These are phyloP conservation scores for Populus davidiana DNA, from an alignment of 345 rosid species.

Conservation along the genomic window DNA sequence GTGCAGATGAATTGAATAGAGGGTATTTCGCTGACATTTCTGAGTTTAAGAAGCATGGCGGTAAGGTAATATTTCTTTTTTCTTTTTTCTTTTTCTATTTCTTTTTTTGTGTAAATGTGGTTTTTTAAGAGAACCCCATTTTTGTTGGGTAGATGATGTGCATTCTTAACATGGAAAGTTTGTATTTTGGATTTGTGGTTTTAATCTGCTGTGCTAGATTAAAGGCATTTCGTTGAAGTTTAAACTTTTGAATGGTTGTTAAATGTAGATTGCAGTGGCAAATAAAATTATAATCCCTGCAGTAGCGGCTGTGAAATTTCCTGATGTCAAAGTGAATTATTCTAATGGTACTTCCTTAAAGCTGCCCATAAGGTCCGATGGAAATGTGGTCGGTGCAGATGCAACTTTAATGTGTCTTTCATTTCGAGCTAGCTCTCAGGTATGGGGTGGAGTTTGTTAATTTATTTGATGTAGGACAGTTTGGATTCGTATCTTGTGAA, in stretches of 20 bases:
- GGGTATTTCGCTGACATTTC: slow-evolving; percentile 79
- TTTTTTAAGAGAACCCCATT: neutral
- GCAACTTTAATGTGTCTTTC: slow-evolving; percentile 66
- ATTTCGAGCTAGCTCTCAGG: slow-evolving; percentile 87
- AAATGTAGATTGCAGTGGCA: slow-evolving; percentile 68
- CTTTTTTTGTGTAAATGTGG: neutral
- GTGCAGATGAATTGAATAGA: slow-evolving; percentile 92
- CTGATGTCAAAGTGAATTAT: slow-evolving; percentile 47
- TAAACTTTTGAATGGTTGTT: neutral
- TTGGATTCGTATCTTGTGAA: too few species aligned
- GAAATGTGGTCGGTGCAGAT: slow-evolving; percentile 28
- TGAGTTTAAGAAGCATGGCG: slow-evolving; percentile 76
- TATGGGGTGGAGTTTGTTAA: slow-evolving; percentile 9
- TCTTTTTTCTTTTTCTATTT: neutral
- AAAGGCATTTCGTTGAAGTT: neutral
- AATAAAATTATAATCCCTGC: slow-evolving; percentile 63
- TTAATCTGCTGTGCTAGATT: neutral
- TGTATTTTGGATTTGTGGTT: neutral
- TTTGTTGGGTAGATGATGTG: too few species aligned
- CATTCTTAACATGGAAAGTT: too few species aligned
- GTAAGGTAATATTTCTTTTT: slow-evolving; percentile 62
- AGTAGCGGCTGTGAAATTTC: slow-evolving; percentile 62
- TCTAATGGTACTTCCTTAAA: slow-evolving; percentile 52
- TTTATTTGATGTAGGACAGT: neutral
- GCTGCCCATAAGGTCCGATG: slow-evolving; percentile 50